A percentile compares a stretch with the other conserved stretches of the same genome.
Evolutionary conservation across 164 flowering plant genomes (phyloP).

Genomic region (Pachysandra terminalis): DNA sequence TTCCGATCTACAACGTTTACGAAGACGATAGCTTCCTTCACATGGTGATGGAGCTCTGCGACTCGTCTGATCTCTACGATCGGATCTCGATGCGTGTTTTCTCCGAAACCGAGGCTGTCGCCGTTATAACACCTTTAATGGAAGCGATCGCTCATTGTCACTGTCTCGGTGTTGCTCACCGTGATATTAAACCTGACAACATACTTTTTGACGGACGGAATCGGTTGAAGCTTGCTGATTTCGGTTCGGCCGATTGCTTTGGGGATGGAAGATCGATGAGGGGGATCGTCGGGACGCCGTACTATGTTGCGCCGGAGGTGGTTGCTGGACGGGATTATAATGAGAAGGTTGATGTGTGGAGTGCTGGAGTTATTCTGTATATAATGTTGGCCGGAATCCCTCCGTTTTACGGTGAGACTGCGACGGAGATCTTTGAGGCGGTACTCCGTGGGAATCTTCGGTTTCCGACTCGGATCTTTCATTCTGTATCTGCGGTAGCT

Average conservation of each 20-base stretch:
- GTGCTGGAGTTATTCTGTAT: conserved; percentile 74
- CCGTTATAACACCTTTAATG: conserved; percentile 37
- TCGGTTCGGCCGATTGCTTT: conserved; percentile 71
- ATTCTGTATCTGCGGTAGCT: conserved; percentile 52
- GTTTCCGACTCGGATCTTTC: conserved; percentile 55
- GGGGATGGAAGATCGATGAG: conserved; percentile 27
- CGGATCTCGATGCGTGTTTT: conserved; percentile 26
- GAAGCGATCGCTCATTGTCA: conserved; percentile 69
- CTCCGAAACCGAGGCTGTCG: conserved; percentile 46
- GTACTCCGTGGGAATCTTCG: conserved; percentile 63
- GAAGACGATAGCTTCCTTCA: conserved; percentile 48
- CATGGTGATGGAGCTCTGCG: conserved; percentile 53
- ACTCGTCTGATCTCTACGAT: conserved; percentile 35
- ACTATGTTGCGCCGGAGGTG: conserved; percentile 91
- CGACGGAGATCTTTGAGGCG: conserved; percentile 63
- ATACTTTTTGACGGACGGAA: conserved; percentile 46
- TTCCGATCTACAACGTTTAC: conserved; percentile 34
- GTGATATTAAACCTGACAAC: conserved; percentile 86
- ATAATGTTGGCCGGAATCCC: conserved; percentile 70
- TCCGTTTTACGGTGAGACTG: conserved; percentile 73
- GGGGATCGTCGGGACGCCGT: conserved; percentile 86
- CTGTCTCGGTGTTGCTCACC: conserved; percentile 59
- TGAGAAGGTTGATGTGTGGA: conserved; percentile 90
- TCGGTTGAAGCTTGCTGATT: conserved; percentile 59
- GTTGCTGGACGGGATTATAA: conserved; percentile 50